Conservation (phyloP, 176 grass and related monocot genomes). For the Carex littledalei region DNA sequence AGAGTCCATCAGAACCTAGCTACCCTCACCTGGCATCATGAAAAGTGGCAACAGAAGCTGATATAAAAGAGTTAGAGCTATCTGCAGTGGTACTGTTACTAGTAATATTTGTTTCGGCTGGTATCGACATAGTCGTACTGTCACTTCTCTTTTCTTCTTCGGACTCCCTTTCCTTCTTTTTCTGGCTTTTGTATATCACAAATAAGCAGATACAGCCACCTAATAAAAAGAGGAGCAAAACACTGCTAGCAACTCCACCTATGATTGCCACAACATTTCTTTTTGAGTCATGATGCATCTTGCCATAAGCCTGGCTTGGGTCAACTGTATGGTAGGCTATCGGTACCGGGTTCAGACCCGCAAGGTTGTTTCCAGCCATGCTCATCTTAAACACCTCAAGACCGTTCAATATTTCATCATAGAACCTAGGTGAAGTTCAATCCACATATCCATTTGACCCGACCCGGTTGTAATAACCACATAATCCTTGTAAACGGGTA, state of each 20-base stretch:
- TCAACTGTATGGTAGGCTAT: not conserved
- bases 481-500: slow-evolving; percentile 38
- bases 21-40: slow-evolving; percentile 21
- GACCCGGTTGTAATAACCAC: not conserved
- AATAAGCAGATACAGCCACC: not conserved
- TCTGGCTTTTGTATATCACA: slow-evolving; percentile 31
- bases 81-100: not conserved
- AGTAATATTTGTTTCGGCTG: not conserved
- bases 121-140: not conserved
- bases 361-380: slow-evolving; percentile 23
- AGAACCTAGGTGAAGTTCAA: slow-evolving; percentile 72
- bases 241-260: not conserved
- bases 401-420: slow-evolving; percentile 77
- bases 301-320: not conserved
- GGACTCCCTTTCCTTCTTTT: slow-evolving; percentile 30
- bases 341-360: slow-evolving; percentile 38
- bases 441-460: slow-evolving; percentile 47
- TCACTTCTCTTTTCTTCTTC: slow-evolving; percentile 1
- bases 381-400: slow-evolving; percentile 66
- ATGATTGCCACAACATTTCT: not conserved
- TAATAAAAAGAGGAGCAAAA: slow-evolving; percentile 6
- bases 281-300: not conserved
- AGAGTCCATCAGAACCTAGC: slow-evolving; percentile 27
- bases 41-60: not conserved
- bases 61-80: not conserved